Evolutionary conservation across 2,329 filamentous ascomycete genomes (phyloP), one percentile per base, ranked within the genome.

Genomic region (Cadophora gregata): DNA sequence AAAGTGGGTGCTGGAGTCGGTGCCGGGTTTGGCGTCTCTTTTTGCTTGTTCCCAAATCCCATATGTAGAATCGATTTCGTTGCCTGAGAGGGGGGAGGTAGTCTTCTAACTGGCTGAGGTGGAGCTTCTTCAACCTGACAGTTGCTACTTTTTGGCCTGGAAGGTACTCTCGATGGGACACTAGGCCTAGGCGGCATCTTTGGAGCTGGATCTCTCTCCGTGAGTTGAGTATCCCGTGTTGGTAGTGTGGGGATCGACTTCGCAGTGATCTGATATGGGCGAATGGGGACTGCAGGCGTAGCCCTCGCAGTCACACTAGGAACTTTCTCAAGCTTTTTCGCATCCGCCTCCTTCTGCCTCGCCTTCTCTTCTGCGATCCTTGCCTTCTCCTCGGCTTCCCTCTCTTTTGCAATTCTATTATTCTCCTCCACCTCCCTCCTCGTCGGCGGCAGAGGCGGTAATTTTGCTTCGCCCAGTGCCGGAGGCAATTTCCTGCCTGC

Each of bases 401-500:
- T 50, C 66, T 65, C 64, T 56, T 72, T 70, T 33, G 88, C 86
- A 3, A 73, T 78, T 67, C 80, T 79, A 2, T 82, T 81, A 67
- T 68, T 73, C 64, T 75, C 70, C 29, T 89, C 86, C 1, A 80
- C 77, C 65, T 88, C 86, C 50, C 83, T 81, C 68, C 80, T 81
- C 1, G 83, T 81, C 0, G 86, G 86, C 0, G 87, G 87, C 42
- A 90, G 76, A 12, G 83, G 81, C 0, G 87, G 87, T 12, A 90
- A 79, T 59, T 82, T 85, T n/a, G 85, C 80, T 38, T 84, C 80
- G 62, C 87, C 86, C 58, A 86, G 81, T 0, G 83, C 76, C 1
- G 87, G 87, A 2, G 88, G 86, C 25, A 90, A 75, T 62, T 83
- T 86, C 67, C 86, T 68, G 4, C 55, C 48, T 19, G 42, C 36